Percentiles rank a stretch among this genome's conserved stretches.
Evolutionary conservation across 2,329 filamentous ascomycete genomes (phyloP).

Genomic region (Cordyceps militaris): DNA sequence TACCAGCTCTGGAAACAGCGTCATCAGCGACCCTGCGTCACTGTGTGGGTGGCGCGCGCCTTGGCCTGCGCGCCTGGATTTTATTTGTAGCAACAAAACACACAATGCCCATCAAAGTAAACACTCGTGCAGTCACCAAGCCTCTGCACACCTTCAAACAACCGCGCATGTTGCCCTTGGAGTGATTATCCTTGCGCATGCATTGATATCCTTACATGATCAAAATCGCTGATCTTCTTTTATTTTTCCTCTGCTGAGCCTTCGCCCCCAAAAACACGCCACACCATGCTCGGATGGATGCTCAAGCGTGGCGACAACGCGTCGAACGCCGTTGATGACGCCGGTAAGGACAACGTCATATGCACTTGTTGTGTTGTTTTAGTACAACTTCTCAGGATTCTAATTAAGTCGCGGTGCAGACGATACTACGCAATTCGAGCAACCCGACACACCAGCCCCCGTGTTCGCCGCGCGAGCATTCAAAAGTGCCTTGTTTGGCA

Average conservation of each 20-base stretch:
- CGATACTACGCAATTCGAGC: conserved; percentile 43
- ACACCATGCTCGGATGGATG: conserved; percentile 56
- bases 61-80: not conserved
- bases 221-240: not conserved
- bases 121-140: conserved; percentile 6
- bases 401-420: conserved; percentile 18
- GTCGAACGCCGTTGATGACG: conserved; percentile 25
- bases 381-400: not conserved
- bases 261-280: no score
- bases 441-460: conserved; percentile 58
- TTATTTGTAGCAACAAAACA: conserved; percentile 1
- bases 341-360: conserved; percentile 20
- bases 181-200: not conserved
- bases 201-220: not conserved
- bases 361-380: not conserved
- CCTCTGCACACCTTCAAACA: not conserved
- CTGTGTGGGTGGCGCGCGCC: not conserved
- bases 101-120: not conserved
- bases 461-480: conserved; percentile 60
- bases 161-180: not conserved
- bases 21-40: not conserved
- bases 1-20: no score
- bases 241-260: not conserved
- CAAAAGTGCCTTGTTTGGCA: conserved; percentile 57
- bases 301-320: conserved; percentile 39